phyloP scores from a whole-genome alignment of 2,329 filamentous ascomycete species.

The Aplosporella prunicola region DNA sequence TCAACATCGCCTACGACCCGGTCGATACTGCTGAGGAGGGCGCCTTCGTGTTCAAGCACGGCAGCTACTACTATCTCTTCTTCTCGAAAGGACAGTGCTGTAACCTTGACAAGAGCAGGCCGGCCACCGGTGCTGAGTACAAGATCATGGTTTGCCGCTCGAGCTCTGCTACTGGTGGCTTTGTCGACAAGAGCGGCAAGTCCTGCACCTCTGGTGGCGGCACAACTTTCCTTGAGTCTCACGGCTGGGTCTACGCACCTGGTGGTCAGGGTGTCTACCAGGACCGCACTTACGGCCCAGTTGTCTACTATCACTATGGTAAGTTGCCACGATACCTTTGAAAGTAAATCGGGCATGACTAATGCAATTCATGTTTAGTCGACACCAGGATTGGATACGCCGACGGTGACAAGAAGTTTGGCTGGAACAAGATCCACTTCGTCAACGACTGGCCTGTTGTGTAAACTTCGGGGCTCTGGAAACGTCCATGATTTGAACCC shows the following conservation, averaged over 20 bases:
- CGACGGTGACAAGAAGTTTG: conserved; percentile 43
- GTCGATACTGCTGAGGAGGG: conserved; percentile 49
- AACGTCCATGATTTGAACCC: too few relatives aligned
- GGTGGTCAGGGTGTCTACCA: conserved; percentile 54
- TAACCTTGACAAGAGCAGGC: conserved; percentile 42
- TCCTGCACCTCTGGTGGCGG: conserved; percentile 50
- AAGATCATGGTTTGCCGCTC: conserved; percentile 57
- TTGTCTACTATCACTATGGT: conserved; percentile 55
- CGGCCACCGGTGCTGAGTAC: conserved; percentile 53
- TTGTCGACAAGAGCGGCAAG: conserved; percentile 45
- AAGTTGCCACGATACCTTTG: conserved; percentile 10
- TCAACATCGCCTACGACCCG: conserved; percentile 47
- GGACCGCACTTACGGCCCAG: conserved; percentile 40
- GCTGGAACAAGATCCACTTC: conserved; percentile 43
- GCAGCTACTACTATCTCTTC: conserved; percentile 55
- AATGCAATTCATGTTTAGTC: conserved; percentile 20
- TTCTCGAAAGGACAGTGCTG: conserved; percentile 55
- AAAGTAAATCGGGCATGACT: neutral
- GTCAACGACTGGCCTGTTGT: conserved; percentile 42
- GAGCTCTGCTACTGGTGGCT: conserved; percentile 42
- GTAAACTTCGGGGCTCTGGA: too few relatives aligned
- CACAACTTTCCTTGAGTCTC: conserved; percentile 50
- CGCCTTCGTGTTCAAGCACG: conserved; percentile 46
- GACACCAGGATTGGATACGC: conserved; percentile 45
- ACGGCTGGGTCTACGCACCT: conserved; percentile 54